These are phyloP conservation scores for Cryptococcus amylolentus DNA, from an alignment of 1,284 basidiomycete species.

Conservation along the genomic window DNA sequence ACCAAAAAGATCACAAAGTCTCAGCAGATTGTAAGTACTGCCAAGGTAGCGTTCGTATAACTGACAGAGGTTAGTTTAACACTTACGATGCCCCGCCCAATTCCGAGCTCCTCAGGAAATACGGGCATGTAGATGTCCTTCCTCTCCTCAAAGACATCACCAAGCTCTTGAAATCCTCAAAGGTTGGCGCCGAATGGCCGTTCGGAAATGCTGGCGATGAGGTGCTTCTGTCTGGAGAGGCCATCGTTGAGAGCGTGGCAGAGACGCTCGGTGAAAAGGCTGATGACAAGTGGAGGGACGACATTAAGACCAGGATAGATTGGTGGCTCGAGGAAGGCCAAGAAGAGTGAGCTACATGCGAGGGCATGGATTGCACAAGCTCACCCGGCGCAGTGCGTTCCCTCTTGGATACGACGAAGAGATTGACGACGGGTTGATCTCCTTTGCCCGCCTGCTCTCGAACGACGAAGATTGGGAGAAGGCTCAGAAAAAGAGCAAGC, in stretches of 20 bases:
- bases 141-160: conserved; percentile 52
- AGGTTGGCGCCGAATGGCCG: conserved; percentile 23
- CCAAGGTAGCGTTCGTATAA: not conserved
- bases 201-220: conserved; percentile 80
- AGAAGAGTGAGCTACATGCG: conserved; percentile 66
- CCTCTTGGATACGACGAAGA: conserved; percentile 60
- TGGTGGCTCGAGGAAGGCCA: conserved; percentile 87
- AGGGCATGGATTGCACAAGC: too few species aligned
- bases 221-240: conserved; percentile 76
- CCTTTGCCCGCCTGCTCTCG: conserved; percentile 67
- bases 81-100: conserved; percentile 95
- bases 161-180: conserved; percentile 13
- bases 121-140: conserved; percentile 85
- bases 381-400: conserved; percentile 51
- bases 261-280: conserved; percentile 23
- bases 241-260: conserved; percentile 60
- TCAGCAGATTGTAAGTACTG: conserved; percentile 74
- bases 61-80: conserved; percentile 67
- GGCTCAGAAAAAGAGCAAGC: conserved; percentile 63
- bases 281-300: conserved; percentile 8
- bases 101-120: conserved; percentile 86
- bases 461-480: conserved; percentile 65
- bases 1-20: conserved; percentile 60
- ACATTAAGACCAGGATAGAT: conserved; percentile 59
- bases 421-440: conserved; percentile 63